Evolutionary conservation across 176 grass and related monocot genomes (phyloP).

Genomic region (Calamus simplicifolius): DNA sequence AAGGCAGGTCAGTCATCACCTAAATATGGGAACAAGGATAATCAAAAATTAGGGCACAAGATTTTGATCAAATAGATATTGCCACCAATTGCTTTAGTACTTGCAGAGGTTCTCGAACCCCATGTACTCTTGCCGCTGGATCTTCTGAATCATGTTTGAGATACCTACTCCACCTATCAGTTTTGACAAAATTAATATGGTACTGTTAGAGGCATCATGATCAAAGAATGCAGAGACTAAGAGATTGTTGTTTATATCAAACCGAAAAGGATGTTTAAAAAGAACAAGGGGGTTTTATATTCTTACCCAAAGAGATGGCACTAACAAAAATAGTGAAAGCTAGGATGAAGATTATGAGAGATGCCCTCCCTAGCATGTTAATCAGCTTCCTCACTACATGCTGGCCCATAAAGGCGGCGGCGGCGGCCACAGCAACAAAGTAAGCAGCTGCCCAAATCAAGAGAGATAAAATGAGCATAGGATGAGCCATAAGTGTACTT

Average conservation of each 20-base stretch:
- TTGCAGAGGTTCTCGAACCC: slow-evolving; percentile 55
- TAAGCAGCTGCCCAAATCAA: slow-evolving; percentile 31
- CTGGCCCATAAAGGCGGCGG: slow-evolving; percentile 44
- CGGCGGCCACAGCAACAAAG: slow-evolving; percentile 29
- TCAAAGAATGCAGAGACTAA: too few species aligned
- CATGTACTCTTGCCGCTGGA: slow-evolving; percentile 50
- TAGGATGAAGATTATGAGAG: slow-evolving; percentile 63
- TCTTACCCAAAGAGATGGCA: slow-evolving; percentile 43
- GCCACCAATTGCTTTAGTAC: slow-evolving; percentile 1
- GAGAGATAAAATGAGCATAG: not conserved
- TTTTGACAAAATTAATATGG: too few species aligned
- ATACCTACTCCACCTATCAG: slow-evolving; percentile 53
- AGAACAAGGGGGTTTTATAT: not conserved
- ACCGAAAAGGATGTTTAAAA: too few species aligned
- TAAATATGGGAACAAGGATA: too few species aligned
- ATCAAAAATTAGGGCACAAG: too few species aligned
- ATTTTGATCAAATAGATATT: too few species aligned
- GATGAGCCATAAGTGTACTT: too few species aligned
- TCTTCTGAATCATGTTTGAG: slow-evolving; percentile 36
- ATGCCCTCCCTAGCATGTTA: slow-evolving; percentile 46
- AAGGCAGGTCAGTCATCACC: too few species aligned
- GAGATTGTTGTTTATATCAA: too few species aligned
- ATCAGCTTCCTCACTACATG: slow-evolving; percentile 40
- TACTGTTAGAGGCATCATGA: too few species aligned
- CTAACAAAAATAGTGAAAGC: slow-evolving; percentile 63